Conservation (phyloP, 257 asterid species). For the Rubia yunnanensis region DNA sequence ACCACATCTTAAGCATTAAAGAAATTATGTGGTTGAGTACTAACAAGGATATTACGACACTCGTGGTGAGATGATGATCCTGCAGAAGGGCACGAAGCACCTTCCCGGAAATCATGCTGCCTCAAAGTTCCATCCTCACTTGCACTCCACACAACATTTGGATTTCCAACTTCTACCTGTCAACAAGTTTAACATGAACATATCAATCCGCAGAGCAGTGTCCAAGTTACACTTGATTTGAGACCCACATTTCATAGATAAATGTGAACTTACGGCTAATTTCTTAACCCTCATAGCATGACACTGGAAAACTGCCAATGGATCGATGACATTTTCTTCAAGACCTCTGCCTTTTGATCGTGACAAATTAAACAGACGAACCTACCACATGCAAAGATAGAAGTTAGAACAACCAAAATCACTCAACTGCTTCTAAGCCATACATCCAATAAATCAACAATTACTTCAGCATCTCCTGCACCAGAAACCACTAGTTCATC, state of each 20-base stretch:
- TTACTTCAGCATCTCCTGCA: conserved; percentile 97
- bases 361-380: conserved; percentile 83
- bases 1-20: not conserved
- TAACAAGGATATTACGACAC: conserved; percentile 90
- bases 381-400: conserved; percentile 41
- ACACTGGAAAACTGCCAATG: conserved; percentile 72
- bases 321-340: conserved; percentile 45
- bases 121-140: conserved; percentile 99
- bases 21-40: conserved; percentile 21
- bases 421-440: conserved; percentile 3
- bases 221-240: not conserved
- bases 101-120: conserved; percentile 97
- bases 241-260: conserved; percentile 12
- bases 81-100: conserved; percentile 91
- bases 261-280: conserved; percentile 67
- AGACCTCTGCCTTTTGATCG: conserved; percentile 41
- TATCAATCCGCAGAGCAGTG: conserved; percentile 3
- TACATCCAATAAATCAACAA: conserved; percentile 14
- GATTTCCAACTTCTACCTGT: conserved; percentile 95
- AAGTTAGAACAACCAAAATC: not conserved
- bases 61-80: conserved; percentile 90
- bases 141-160: conserved; percentile 98
- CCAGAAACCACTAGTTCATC: conserved; percentile 94
- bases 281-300: conserved; percentile 92
- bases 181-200: conserved; percentile 6